Evolutionary conservation across 352 stramenopile species (phyloP), one percentile per base, ranked within the genome.

Genomic region (Pilasporangium apinafurcum): DNA sequence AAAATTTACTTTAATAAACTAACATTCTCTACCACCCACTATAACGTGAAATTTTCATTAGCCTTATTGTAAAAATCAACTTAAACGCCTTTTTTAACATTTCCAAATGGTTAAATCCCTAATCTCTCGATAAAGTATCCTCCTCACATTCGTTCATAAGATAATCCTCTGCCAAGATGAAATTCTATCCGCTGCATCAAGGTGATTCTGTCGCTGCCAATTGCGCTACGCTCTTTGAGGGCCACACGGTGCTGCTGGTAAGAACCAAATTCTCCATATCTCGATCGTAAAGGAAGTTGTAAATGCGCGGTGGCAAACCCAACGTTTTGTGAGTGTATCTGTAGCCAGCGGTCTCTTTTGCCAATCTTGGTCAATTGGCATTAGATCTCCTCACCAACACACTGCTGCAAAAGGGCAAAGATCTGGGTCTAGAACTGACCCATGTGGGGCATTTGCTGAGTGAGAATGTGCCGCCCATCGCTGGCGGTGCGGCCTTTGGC

Each of bases 301-400:
- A 14, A 17, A 12, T 27, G 32, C n/a, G n/a, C n/a, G n/a, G n/a
- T n/a, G n/a, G n/a, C n/a, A n/a, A n/a, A n/a, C n/a, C 21, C 10
- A 12, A 24, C 10, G n/a, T 30, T 6, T 18, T 40, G 18, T 27
- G 34, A 21, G 8, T 44, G 2, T 29, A 31, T 58, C 28, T 37
- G 13, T 45, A 92, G 80, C 80, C 80, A 5, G 69, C 67, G 13
- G 62, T 92, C 33, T 92, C 80, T 5, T 86, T 72, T 44, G 80
- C 74, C n/a, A 92, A 92, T 50, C 44, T 92, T 26, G 80, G 80
- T 17, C 80, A 92, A 53, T 49, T 92, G 46, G 72, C 72, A 17
- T 48, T 90, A n/a, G 80, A 90, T 53, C 62, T 89, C 24, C 25
- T 86, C 27, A 53, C 88, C 54, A 92, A 88, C 53, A 86, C 77